A percentile compares a stretch with the other conserved stretches of the same genome.
Conservation (phyloP, 768 basidiomycete genomes). For the Kwoniella botswanensis region DNA sequence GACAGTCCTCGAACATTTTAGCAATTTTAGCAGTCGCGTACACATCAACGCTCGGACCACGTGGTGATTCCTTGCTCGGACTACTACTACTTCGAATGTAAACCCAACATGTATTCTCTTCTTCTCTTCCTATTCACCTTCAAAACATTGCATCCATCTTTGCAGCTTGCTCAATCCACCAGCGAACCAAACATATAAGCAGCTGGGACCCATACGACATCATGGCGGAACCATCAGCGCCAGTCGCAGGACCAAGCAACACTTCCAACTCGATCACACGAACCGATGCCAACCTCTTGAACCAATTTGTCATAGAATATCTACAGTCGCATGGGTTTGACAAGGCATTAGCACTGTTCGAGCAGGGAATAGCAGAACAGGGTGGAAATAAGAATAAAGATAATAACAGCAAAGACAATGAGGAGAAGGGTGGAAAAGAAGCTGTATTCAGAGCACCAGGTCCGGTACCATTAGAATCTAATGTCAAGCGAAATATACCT, state of each 20-base stretch:
- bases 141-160: neutral
- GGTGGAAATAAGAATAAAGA: slow-evolving; percentile 33
- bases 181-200: neutral
- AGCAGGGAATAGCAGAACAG: slow-evolving; percentile 31
- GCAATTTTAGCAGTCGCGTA: neutral
- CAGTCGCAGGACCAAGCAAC: slow-evolving; percentile 42
- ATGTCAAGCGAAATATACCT: slow-evolving; percentile 56
- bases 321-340: slow-evolving; percentile 55
- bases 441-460: slow-evolving; percentile 47
- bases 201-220: neutral
- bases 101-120: neutral
- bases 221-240: slow-evolving; percentile 35
- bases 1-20: too few relatives aligned
- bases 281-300: slow-evolving; percentile 41
- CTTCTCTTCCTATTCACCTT: neutral
- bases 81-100: neutral
- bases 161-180: neutral
- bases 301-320: slow-evolving; percentile 49
- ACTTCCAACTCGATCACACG: slow-evolving; percentile 20
- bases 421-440: slow-evolving; percentile 27
- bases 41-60: neutral
- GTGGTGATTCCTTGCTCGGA: neutral
- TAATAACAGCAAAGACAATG: slow-evolving; percentile 8
- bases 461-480: slow-evolving; percentile 47
- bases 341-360: slow-evolving; percentile 39